Conservation (phyloP, 441 rosid species). For the Omphalea diandra region DNA sequence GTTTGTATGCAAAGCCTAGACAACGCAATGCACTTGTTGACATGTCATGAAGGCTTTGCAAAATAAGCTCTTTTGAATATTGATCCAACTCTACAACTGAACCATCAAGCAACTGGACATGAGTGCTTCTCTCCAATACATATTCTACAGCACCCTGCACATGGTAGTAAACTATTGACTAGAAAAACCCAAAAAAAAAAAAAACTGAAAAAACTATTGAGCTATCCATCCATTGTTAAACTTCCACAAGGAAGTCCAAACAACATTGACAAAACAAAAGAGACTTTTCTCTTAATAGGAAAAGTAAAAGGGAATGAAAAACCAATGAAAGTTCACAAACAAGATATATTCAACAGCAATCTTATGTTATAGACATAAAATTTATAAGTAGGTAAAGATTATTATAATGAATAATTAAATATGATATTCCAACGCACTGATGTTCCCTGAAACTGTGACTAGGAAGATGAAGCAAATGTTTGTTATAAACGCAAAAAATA, state of each 20-base stretch:
- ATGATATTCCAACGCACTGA: no score
- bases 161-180: conserved; percentile 10
- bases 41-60: conserved; percentile 65
- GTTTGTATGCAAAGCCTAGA: conserved; percentile 82
- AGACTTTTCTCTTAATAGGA: not conserved
- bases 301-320: no score
- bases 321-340: no score
- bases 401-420: no score
- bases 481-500: not conserved
- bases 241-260: not conserved
- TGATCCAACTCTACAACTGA: conserved; percentile 63
- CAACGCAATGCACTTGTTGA: conserved; percentile 71
- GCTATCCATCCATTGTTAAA: not conserved
- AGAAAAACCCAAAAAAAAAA: not conserved
- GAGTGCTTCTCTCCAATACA: conserved; percentile 76
- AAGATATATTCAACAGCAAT: no score
- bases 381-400: no score
- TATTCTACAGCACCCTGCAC: conserved; percentile 94
- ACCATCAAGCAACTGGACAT: conserved; percentile 73
- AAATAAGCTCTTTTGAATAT: conserved; percentile 51
- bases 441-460: not conserved
- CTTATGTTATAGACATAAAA: no score
- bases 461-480: not conserved
- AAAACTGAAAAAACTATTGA: not conserved
- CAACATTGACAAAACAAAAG: not conserved